phyloP scores from a whole-genome alignment of 768 basidiomycete species.

The Coprinopsis marcescibilis region DNA sequence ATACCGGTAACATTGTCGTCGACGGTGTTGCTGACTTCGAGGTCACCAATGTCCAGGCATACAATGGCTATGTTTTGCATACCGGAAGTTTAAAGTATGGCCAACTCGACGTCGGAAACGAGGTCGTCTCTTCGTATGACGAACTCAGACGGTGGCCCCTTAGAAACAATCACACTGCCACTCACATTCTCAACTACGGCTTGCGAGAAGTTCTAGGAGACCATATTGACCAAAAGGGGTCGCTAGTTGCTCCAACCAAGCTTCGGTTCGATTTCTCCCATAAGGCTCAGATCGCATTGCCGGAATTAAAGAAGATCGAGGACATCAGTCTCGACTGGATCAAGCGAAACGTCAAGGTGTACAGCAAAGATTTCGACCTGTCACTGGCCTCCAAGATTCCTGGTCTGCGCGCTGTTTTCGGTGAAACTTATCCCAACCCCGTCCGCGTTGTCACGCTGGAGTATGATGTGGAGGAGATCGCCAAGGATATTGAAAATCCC shows the following conservation, averaged over 20 bases:
- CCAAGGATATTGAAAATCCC: slow-evolving; percentile 77
- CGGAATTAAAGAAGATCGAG: slow-evolving; percentile 82
- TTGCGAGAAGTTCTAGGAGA: slow-evolving; percentile 94
- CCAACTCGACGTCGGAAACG: slow-evolving; percentile 65
- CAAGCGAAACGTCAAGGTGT: slow-evolving; percentile 82
- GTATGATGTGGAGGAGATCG: slow-evolving; percentile 81
- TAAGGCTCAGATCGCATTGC: slow-evolving; percentile 74
- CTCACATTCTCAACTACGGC: slow-evolving; percentile 93
- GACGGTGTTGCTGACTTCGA: slow-evolving; percentile 90
- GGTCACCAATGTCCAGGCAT: slow-evolving; percentile 89
- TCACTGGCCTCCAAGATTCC: slow-evolving; percentile 78
- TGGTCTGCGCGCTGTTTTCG: slow-evolving; percentile 95
- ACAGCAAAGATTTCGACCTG: slow-evolving; percentile 78
- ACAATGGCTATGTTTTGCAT: slow-evolving; percentile 94
- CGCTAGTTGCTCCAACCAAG: slow-evolving; percentile 91
- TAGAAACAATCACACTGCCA: slow-evolving; percentile 97
- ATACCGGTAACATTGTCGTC: slow-evolving; percentile 91
- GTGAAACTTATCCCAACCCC: slow-evolving; percentile 96
- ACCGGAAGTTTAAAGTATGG: slow-evolving; percentile 91
- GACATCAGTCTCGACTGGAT: slow-evolving; percentile 85
- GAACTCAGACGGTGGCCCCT: slow-evolving; percentile 96
- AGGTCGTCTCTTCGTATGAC: slow-evolving; percentile 87
- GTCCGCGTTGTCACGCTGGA: slow-evolving; percentile 93
- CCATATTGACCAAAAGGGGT: slow-evolving; percentile 97
- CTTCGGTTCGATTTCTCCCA: slow-evolving; percentile 99